Base-by-base conservation (phyloP, 169 alveolate genomes). In the Plasmodium malariae region DNA sequence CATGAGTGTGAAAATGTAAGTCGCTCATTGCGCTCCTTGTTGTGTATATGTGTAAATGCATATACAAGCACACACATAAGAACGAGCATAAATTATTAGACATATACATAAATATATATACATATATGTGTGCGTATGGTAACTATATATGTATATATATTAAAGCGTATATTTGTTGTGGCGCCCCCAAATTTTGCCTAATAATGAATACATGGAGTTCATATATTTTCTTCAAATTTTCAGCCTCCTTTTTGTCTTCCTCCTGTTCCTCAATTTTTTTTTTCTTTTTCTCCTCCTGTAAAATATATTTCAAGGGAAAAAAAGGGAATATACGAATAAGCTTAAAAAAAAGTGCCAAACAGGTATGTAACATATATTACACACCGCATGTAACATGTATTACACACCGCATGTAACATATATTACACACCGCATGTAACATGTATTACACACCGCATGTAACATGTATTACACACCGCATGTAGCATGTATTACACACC, bases 221-320 rank as follows among this genome's bases (percentile, higher is more conserved):
- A 55, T 49, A 36, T 26, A 78, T 30, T 62, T 78, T 43, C 48
- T 63, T 78, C 69, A 57, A 78, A 28, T 45, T 78, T 37, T 78
- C 78, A 1, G 78, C 89, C 17, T 78, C 89, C 14, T 62, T 43
- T 65, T 78, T 51, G 51, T 51, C 78, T n/a, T 62, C 69, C 55
- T 55, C 74, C 63, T 62, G 3, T 63, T 62, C 67, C 21, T 78
- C 89, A 34, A 45, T 14, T 48, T 78, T 32, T 49, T 78, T 78
- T 51, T 78, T 78, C 69, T 63, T 40, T 55, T 78, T 78, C 55
- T 62, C 68, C 0, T 43, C 70, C 89, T 78, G 45, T 45, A 62
- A 62, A 62, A 48, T n/a, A 12, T 12, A 26, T 24, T 11, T 6
- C 7, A 45, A 12, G 49, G 28, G 9, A 45, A 34, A 65, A 65